phyloP scores from a whole-genome alignment of 148 eudicot genomes.

The Pouteria glomerata region DNA sequence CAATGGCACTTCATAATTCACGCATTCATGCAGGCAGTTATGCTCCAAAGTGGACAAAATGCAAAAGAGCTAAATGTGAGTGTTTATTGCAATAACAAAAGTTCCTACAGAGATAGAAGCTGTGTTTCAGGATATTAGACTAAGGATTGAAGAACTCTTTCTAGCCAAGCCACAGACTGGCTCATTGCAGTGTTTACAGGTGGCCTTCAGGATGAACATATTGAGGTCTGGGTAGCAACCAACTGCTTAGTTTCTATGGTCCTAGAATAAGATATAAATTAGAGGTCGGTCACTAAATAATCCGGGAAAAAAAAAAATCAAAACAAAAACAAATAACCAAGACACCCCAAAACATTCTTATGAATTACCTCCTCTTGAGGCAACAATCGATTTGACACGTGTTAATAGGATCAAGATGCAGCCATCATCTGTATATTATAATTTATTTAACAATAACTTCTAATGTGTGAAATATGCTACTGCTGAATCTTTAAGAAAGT shows the following conservation, averaged over 20 bases:
- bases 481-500: too few species aligned
- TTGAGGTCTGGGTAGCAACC: background rate
- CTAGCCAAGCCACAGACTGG: background rate
- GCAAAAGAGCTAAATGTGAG: background rate
- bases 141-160: background rate
- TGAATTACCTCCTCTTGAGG: background rate
- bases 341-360: background rate
- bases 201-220: background rate
- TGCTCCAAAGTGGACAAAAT: background rate
- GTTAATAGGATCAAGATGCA: background rate
- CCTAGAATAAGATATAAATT: too few species aligned
- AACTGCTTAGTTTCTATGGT: too few species aligned
- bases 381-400: too few species aligned
- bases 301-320: too few species aligned
- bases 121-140: background rate
- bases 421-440: background rate
- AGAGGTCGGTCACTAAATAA: too few species aligned
- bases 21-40: background rate
- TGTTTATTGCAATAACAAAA: background rate
- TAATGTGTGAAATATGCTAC: too few species aligned
- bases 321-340: background rate
- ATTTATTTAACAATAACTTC: background rate
- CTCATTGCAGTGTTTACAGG: background rate
- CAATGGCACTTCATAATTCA: background rate
- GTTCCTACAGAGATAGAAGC: background rate